These are phyloP conservation scores for Anethum foeniculum DNA, from an alignment of 140 eudicot species.

Conservation along the genomic window DNA sequence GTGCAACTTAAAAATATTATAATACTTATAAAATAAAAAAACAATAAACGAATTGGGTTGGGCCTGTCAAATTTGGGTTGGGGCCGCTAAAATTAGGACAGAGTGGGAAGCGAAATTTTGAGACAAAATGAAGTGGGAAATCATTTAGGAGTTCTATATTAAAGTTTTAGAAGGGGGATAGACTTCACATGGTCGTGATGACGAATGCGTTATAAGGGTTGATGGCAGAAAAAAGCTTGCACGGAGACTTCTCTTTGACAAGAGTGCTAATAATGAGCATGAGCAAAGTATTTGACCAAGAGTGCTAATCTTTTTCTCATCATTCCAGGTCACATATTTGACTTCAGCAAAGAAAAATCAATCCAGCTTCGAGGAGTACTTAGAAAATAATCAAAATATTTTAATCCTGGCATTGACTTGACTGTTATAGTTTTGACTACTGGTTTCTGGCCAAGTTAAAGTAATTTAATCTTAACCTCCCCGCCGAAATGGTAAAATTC, in stretches of 20 bases:
- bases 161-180: too few relatives aligned
- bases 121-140: too few relatives aligned
- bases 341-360: conserved; percentile 93
- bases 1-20: too few relatives aligned
- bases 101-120: too few relatives aligned
- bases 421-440: conserved; percentile 94
- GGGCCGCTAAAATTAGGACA: too few relatives aligned
- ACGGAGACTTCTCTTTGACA: conserved; percentile 82
- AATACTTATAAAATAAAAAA: too few relatives aligned
- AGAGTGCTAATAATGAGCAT: conserved; percentile 98
- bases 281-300: conserved; percentile 86
- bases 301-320: background rate
- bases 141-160: too few relatives aligned
- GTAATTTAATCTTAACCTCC: conserved; percentile 89
- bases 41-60: too few relatives aligned
- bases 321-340: conserved; percentile 74
- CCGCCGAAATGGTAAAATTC: conserved; percentile 74
- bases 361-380: conserved; percentile 77
- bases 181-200: too few relatives aligned
- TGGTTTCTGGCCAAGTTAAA: conserved; percentile 99
- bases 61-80: too few relatives aligned
- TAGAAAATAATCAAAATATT: conserved; percentile 44
- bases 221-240: conserved; percentile 83
- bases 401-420: conserved; percentile 93
- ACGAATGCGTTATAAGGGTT: too few relatives aligned